Base-by-base conservation (phyloP, 2,329 filamentous ascomycete species). In the Hypoxylon sp. region DNA sequence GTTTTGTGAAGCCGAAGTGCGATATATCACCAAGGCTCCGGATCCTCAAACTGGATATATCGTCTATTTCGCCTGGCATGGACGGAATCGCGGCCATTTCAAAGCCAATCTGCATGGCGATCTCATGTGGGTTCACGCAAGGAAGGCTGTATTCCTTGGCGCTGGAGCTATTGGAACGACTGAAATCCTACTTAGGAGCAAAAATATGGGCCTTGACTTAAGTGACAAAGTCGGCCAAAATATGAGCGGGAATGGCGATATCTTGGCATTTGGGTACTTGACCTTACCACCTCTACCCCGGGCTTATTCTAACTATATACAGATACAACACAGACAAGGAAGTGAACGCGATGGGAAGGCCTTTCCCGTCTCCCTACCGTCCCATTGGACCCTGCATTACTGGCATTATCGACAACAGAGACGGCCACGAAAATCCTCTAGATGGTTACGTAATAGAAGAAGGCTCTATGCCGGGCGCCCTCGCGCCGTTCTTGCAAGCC, bases 1-100 rank as follows among this genome's bases (percentile, higher is more conserved):
- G 78, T 92, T 92, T 69, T 92, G 90, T 77, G 85, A 89, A 72
- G 89, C 88, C 67, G 89, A 92, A 76, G 90, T 91, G 1, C 83
- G 87, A 48, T 87, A 91, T 73, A 81, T 92, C 55, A 84, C 87
- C 61, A 85, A 88, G 75, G 83, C 84, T 46, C 81, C 81, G 1
- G 75, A 77, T 0, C 78, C 79, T 3, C 83, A 84, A 13, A 10
- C 46, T 4, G 89, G 90, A 1, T 92, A 91, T 75, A 81, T 90
- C 19, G 80, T 92, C 29, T 90, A 86, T 78, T 91, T 89, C 74
- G 85, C 88, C 11, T 91, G 88, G 88, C 87, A 90, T 73, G 87
- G 87, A 3, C 81, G 84, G 42, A 86, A 86, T 55, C 83, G 88
- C n/a, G 84, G 82, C 22, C 80, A 82, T 69, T 91, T 88, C 77